phyloP scores from a whole-genome alignment of 2,329 filamentous ascomycete species.

The Colletotrichum horii region DNA sequence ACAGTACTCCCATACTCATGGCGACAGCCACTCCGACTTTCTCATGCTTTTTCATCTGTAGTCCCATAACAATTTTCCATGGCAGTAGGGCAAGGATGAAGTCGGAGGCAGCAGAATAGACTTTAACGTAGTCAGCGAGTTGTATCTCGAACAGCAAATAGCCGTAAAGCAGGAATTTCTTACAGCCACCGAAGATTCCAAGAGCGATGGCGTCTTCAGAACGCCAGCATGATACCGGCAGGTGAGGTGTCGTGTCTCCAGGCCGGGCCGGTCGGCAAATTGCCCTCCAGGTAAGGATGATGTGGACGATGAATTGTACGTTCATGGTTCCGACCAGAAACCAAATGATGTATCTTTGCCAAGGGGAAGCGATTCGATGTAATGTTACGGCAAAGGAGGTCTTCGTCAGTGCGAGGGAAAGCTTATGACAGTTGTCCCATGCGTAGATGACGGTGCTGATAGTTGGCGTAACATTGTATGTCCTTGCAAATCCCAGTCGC shows the following conservation, averaged over 20 bases:
- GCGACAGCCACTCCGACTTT: constrained; percentile 36
- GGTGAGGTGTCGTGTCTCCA: not conserved
- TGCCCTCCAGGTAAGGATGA: not conserved
- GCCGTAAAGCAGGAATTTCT: not conserved
- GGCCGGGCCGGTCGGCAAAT: not conserved
- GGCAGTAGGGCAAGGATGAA: constrained; percentile 32
- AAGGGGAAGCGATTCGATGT: constrained; percentile 25
- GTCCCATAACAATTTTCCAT: constrained; percentile 33
- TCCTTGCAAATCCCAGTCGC: not conserved
- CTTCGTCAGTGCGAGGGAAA: not conserved
- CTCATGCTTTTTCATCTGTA: constrained; percentile 36
- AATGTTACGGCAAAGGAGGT: not conserved
- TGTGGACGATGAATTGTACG: not conserved
- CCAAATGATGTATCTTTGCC: constrained; percentile 25
- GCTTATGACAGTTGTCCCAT: not conserved
- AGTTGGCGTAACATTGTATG: not conserved
- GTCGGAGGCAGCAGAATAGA: not conserved
- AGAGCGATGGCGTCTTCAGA: not conserved
- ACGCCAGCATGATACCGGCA: not conserved
- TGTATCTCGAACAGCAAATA: not conserved
- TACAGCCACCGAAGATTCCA: not conserved
- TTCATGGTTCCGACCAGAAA: constrained; percentile 29
- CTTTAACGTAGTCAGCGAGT: not conserved
- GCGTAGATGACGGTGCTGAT: not conserved
- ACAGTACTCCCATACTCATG: constrained; percentile 39